Percentiles rank a stretch among this genome's conserved stretches.
phyloP scores from a whole-genome alignment of 768 basidiomycete species.

The Mycena rosella region DNA sequence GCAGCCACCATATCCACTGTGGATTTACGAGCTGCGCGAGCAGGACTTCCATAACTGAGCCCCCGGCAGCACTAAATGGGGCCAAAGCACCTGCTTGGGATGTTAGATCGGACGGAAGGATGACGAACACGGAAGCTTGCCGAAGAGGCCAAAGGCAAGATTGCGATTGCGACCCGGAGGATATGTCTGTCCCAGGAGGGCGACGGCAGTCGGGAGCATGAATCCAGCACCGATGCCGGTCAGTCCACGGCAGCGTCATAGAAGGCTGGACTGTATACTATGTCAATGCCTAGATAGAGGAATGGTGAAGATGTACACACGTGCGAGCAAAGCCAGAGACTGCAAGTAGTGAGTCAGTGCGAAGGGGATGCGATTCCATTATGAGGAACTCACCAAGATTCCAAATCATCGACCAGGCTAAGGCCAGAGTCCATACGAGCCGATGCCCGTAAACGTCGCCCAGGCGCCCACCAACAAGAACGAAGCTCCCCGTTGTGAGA shows the following conservation, averaged over 20 bases:
- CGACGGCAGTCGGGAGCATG: conserved; percentile 19
- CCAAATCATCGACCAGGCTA: conserved; percentile 17
- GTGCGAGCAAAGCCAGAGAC: conserved; percentile 21
- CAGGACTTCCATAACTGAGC: conserved; percentile 9
- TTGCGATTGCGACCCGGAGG: conserved; percentile 13
- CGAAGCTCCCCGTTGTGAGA: conserved; percentile 21
- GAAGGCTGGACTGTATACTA: conserved; percentile 1
- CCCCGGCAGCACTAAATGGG: conserved; percentile 18
- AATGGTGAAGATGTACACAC: not conserved
- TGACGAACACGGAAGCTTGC: not conserved
- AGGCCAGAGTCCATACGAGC: conserved; percentile 7
- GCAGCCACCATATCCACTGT: conserved; percentile 25
- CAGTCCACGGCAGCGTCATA: conserved; percentile 19
- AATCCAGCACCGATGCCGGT: conserved; percentile 17
- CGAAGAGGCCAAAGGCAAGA: conserved; percentile 17
- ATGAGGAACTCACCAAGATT: conserved; percentile 6
- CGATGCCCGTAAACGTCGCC: conserved; percentile 16
- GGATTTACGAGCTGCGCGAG: conserved; percentile 12
- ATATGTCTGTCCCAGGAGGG: conserved; percentile 17
- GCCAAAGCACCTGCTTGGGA: conserved; percentile 5
- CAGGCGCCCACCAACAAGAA: conserved; percentile 18
- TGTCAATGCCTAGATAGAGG: not conserved
- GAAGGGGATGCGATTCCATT: not conserved
- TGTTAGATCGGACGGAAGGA: not conserved
- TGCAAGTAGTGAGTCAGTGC: not conserved